phyloP scores from a whole-genome alignment of 768 basidiomycete species.

The Termitomyces sp. region DNA sequence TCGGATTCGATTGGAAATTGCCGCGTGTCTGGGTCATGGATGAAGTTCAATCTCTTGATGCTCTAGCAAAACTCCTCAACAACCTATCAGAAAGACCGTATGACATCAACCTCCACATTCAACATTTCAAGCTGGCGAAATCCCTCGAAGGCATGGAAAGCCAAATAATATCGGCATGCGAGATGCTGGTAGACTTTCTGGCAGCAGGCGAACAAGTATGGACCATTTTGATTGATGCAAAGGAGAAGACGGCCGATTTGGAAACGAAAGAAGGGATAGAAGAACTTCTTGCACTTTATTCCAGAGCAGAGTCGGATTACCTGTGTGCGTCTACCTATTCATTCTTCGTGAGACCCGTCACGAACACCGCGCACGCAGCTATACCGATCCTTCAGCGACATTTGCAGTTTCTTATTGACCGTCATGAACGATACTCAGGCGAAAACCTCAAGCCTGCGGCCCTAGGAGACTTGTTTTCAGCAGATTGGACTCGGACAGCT shows the following conservation, averaged over 20 bases:
- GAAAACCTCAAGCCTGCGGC: slow-evolving; percentile 42
- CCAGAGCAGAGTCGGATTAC: slow-evolving; percentile 69
- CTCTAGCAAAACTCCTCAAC: slow-evolving; percentile 52
- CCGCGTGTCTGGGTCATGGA: slow-evolving; percentile 35
- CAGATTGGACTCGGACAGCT: slow-evolving; percentile 53
- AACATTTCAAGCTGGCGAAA: slow-evolving; percentile 60
- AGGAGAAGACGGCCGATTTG: slow-evolving; percentile 46
- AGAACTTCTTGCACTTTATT: slow-evolving; percentile 57
- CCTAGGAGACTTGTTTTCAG: slow-evolving; percentile 55
- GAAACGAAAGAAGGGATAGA: slow-evolving; percentile 46
- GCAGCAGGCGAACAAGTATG: slow-evolving; percentile 69
- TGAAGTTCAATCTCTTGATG: slow-evolving; percentile 55
- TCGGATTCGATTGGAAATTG: background rate
- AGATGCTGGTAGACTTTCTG: slow-evolving; percentile 59
- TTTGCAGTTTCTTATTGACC: slow-evolving; percentile 50
- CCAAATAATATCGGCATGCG: slow-evolving; percentile 57
- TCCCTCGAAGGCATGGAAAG: slow-evolving; percentile 46
- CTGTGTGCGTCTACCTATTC: slow-evolving; percentile 51
- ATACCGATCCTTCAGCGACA: slow-evolving; percentile 69
- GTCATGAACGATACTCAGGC: slow-evolving; percentile 32
- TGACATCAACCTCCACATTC: too few relatives aligned
- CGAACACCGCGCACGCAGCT: slow-evolving; percentile 38
- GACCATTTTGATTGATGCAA: slow-evolving; percentile 60
- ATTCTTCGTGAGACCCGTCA: background rate
- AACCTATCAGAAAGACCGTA: slow-evolving; percentile 54